These are phyloP conservation scores for Colletotrichum sp. DNA, from an alignment of 2,329 filamentous ascomycete genomes.

Conservation along the genomic window DNA sequence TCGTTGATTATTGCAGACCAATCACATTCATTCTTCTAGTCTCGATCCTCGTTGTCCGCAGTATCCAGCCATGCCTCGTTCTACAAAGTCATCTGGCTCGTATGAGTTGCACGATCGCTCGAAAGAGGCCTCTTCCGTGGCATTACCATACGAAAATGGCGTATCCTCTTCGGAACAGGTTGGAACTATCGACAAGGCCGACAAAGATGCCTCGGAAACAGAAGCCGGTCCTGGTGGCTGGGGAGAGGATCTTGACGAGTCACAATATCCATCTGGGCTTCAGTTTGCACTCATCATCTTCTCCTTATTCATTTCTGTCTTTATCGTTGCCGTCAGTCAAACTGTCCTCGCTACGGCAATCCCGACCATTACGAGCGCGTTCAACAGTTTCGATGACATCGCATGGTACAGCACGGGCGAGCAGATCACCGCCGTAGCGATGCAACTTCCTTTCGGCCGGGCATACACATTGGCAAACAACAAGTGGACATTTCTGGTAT, in stretches of 20 bases:
- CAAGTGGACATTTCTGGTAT: conserved; percentile 28
- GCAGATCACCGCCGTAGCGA: conserved; percentile 26
- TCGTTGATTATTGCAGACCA: background rate
- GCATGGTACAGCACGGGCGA: conserved; percentile 37
- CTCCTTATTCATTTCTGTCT: background rate
- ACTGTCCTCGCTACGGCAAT: conserved; percentile 25
- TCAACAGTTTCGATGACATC: conserved; percentile 44
- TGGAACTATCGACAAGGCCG: background rate
- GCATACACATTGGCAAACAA: conserved; percentile 32
- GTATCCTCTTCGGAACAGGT: background rate
- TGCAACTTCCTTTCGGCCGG: conserved; percentile 29
- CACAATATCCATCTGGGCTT: background rate
- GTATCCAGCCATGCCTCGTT: background rate
- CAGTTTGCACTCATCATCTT: background rate
- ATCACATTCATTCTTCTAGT: background rate
- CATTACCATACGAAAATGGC: background rate
- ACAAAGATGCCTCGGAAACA: background rate
- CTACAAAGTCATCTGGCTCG: background rate
- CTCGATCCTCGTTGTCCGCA: background rate
- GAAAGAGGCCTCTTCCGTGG: background rate
- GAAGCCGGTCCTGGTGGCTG: background rate
- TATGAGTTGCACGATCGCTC: background rate
- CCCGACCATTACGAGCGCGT: conserved; percentile 34
- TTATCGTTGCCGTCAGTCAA: background rate
- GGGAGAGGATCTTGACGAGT: background rate